Evolutionary conservation across 495 filamentous ascomycete species (phyloP), one percentile per base, ranked within the genome.

Genomic region (Aspergillus ellipticus): DNA sequence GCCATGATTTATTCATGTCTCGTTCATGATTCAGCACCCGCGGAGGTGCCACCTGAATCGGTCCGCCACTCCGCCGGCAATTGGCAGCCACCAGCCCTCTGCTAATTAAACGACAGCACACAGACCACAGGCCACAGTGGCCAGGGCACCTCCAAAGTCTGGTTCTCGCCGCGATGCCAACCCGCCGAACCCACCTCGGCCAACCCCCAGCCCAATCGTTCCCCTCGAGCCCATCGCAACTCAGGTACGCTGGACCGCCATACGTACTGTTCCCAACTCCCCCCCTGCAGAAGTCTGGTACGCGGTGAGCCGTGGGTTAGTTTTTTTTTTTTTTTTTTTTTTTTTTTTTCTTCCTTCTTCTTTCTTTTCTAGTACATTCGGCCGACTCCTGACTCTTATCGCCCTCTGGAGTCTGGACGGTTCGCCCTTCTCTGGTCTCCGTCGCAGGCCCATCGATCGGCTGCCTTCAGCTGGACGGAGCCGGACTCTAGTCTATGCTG

Each of bases 41-140:
- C 24, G 24, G 13, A 39, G 13, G 10, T 39, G 35, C 11, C 35
- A 39, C n/a, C 35, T 39, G 48, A 37, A 50, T 16, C 24, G 9
- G 17, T 13, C 19, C 9, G 19, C 46, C 22, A 29, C n/a, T 39
- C 24, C 19, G 17, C 22, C 19, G 21, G 19, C 46, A 26, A 29
- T 39, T 39, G 35, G 35, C 24, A 28, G 24, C 24, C 24, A 28
- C n/a, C 35, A 39, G 35, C 35, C 35, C 35, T 39, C 35, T n/a
- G 35, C n/a, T 39, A 49, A 29, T 49, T 29, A 49, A 49, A 48
- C 8, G 43, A 22, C 20, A n/a, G 45, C 53, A 49, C 45, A 55
- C 53, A 49, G 45, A 55, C 45, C 53, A 55, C 35, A 43, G 10
- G 35, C 11, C n/a, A 13, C 42, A 42, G 51, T 29, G 51, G 37